phyloP scores from a whole-genome alignment of 768 basidiomycete genomes.

The Mycena amicta region DNA sequence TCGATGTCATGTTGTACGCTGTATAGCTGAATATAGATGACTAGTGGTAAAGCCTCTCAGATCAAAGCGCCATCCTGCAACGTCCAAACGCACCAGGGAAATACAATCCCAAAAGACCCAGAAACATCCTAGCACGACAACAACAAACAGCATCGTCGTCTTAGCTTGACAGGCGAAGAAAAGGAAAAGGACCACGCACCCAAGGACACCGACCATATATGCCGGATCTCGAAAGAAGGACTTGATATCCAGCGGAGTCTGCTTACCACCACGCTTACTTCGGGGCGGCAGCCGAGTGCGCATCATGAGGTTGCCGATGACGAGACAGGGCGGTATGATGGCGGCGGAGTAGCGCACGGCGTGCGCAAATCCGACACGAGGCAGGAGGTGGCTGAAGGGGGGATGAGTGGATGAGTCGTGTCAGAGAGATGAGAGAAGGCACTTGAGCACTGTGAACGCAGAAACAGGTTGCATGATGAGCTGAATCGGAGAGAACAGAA shows the following conservation, averaged over 20 bases:
- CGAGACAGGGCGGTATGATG: conserved; percentile 28
- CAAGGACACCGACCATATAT: conserved; percentile 31
- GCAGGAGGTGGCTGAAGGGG: conserved; percentile 22
- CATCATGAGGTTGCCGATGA: conserved; percentile 33
- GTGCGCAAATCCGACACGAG: conserved; percentile 28
- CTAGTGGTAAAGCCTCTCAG: background rate
- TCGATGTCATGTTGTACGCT: conserved; percentile 26
- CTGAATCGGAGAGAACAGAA: background rate
- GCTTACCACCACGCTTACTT: background rate
- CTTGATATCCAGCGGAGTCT: conserved; percentile 24
- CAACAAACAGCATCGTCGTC: background rate
- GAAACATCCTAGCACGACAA: background rate
- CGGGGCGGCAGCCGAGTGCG: conserved; percentile 18
- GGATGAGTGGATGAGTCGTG: too few species aligned
- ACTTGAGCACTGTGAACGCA: conserved; percentile 11
- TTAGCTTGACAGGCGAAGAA: background rate
- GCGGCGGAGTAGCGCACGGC: conserved; percentile 34
- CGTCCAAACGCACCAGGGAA: conserved; percentile 4
- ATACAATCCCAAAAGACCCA: conserved; percentile 17
- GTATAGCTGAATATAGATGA: conserved; percentile 22
- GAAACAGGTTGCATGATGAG: too few species aligned
- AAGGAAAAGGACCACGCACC: conserved; percentile 27
- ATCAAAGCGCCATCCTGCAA: background rate
- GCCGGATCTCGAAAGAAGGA: conserved; percentile 34
- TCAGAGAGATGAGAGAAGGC: too few species aligned